Base-by-base conservation (phyloP, 352 stramenopile genomes). In the Phytophthora crassamura region DNA sequence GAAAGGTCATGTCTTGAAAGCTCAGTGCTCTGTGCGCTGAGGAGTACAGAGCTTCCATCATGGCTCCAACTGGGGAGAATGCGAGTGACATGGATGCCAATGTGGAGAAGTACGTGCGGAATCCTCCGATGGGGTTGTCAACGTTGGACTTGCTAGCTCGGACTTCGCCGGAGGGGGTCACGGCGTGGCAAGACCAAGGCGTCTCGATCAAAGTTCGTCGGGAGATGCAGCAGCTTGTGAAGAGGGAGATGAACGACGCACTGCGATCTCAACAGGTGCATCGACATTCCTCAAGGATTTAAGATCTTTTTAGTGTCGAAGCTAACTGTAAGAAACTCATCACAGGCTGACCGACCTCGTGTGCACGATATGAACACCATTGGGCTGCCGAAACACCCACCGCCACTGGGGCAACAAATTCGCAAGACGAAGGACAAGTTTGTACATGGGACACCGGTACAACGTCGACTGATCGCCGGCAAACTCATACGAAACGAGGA, bases 141-240 rank as follows among this genome's bases (percentile, higher is more conserved):
- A 89, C 84, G 22, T 72, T 92, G 47, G 84, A 92, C 25, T 65
- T 92, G 30, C 59, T 92, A 61, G 75, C 82, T 66, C 64, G 72
- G 1, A 54, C 74, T 36, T 59, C 62, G n/a, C 49, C 53, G 3
- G 38, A 69, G 2, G 55, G 56, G 16, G 46, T 50, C 11, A 51
- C 35, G 1, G 49, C 34, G 5, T 54, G 32, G 25, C 40, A 56
- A 33, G 45, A 59, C 14, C 50, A 50, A 58, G 9, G 2, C 35
- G 12, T 76, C 6, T 34, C 60, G 4, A 16, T 56, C 2, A 54
- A 77, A 18, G 75, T 88, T 22, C 75, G 69, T 16, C 63, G 65
- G 2, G 84, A 90, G 64, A 91, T 93, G 78, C 30, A 77, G 9
- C 9, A 72, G 35, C 59, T 81, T 7, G 62, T 57, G 9, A 64